Evolutionary conservation across 768 basidiomycete genomes (phyloP).

Genomic region (Naganishia randhawae): DNA sequence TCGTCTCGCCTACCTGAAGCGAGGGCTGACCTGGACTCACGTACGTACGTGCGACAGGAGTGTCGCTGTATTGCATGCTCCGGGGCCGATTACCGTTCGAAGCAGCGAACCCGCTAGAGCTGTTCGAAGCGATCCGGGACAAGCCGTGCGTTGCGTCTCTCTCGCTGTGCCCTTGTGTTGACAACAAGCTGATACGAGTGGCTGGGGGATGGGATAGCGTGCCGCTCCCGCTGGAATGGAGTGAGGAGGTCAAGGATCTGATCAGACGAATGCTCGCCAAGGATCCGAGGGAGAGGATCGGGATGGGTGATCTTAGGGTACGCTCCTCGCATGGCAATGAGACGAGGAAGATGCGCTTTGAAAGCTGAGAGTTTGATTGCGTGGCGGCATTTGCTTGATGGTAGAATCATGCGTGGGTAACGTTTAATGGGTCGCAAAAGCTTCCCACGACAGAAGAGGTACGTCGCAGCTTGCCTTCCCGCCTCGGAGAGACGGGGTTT

Average conservation of each 20-base stretch:
- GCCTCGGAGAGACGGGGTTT: no score
- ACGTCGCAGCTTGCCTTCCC: no score
- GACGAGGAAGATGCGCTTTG: no score
- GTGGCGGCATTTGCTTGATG: no score
- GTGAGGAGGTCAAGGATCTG: constrained; percentile 38
- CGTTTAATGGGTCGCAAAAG: constrained; percentile 38
- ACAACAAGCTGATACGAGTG: no score
- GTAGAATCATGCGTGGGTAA: constrained; percentile 47
- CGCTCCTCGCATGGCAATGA: constrained; percentile 25
- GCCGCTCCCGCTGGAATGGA: constrained; percentile 44
- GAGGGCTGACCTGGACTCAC: no score
- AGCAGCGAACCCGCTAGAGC: constrained; percentile 44
- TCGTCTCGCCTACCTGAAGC: neutral
- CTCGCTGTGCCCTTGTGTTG: no score
- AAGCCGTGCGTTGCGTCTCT: constrained; percentile 41
- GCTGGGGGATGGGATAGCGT: constrained; percentile 35
- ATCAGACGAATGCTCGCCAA: constrained; percentile 42
- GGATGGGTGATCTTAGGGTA: constrained; percentile 42
- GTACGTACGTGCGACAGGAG: constrained; percentile 39
- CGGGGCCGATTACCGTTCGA: constrained; percentile 47
- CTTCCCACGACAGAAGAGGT: constrained; percentile 45
- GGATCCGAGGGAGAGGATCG: constrained; percentile 41
- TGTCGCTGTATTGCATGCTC: constrained; percentile 51
- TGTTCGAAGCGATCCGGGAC: constrained; percentile 46
- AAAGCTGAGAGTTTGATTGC: neutral